Conservation (phyloP, 495 filamentous ascomycete species). For the Ramalina intermedia region DNA sequence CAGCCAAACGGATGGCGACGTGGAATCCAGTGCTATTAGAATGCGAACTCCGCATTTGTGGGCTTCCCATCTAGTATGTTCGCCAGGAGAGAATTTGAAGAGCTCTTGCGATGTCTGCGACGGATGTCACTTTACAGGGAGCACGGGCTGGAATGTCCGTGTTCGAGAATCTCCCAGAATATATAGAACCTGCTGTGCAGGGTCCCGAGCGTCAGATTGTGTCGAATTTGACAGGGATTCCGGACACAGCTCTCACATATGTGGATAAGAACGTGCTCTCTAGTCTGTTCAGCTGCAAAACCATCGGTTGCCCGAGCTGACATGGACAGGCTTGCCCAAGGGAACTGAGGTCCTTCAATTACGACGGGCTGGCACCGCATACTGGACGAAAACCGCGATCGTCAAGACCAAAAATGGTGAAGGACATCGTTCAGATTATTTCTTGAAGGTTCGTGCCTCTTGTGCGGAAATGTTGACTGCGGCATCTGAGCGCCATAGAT, state of each 20-base stretch:
- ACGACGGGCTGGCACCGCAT: slow-evolving; percentile 10
- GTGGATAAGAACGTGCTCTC: slow-evolving; percentile 11
- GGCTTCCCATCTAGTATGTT: too few relatives aligned
- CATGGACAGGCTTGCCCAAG: slow-evolving; percentile 6
- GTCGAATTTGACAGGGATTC: not conserved
- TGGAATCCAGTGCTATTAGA: too few relatives aligned
- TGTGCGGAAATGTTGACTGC: not conserved
- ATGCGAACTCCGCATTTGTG: too few relatives aligned
- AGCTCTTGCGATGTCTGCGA: too few relatives aligned
- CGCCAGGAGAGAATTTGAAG: too few relatives aligned
- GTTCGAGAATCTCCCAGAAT: not conserved
- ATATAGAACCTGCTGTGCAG: not conserved
- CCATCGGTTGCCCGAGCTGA: not conserved
- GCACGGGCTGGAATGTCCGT: not conserved
- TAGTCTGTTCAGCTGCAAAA: slow-evolving; percentile 1
- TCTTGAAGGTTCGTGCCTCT: slow-evolving; percentile 11
- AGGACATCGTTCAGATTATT: slow-evolving; percentile 4
- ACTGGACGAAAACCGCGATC: slow-evolving; percentile 15
- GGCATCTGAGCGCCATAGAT: not conserved
- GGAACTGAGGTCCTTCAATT: slow-evolving; percentile 4
- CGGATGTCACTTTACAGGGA: too few relatives aligned
- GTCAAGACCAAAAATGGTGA: slow-evolving; percentile 10
- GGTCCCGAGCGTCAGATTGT: not conserved
- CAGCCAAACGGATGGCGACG: too few relatives aligned
- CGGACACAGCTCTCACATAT: not conserved